Conservation (phyloP, 805 yeast genomes). For the Zygoascus biomembranicola region DNA sequence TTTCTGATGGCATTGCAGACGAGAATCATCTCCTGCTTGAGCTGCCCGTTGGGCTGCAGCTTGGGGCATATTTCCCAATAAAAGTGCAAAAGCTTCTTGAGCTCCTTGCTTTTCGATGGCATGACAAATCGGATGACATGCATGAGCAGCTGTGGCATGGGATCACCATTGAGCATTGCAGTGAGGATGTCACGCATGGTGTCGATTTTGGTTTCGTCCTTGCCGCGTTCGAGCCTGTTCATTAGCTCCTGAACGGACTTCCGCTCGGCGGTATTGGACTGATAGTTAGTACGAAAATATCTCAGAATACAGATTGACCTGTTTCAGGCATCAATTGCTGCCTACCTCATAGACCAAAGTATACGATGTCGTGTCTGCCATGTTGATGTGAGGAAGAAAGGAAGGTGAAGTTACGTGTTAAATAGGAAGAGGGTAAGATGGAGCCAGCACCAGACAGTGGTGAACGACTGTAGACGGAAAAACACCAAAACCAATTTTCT, state of each 20-base stretch:
- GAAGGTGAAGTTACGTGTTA: neutral
- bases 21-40: slow-evolving; percentile 96
- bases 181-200: slow-evolving; percentile 85
- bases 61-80: slow-evolving; percentile 99
- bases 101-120: slow-evolving; percentile 88
- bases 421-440: neutral
- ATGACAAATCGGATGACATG: slow-evolving; percentile 93
- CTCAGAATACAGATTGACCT: neutral
- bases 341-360: slow-evolving; percentile 24
- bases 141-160: slow-evolving; percentile 90
- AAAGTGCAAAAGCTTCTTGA: slow-evolving; percentile 85
- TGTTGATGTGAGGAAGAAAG: slow-evolving; percentile 11
- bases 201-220: slow-evolving; percentile 77
- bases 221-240: slow-evolving; percentile 74
- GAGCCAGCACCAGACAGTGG: too few relatives aligned
- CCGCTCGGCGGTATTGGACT: slow-evolving; percentile 27
- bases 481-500: too few relatives aligned
- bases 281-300: neutral
- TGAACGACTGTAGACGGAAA: too few relatives aligned
- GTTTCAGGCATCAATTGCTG: neutral
- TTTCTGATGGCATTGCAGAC: slow-evolving; percentile 97
- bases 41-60: slow-evolving; percentile 75
- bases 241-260: slow-evolving; percentile 62
- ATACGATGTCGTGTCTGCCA: slow-evolving; percentile 36
- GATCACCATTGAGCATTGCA: slow-evolving; percentile 85